Evolutionary conservation across 106 monocot genomes (phyloP), one percentile per base, ranked within the genome.

Genomic region (Gastrodia elata): DNA sequence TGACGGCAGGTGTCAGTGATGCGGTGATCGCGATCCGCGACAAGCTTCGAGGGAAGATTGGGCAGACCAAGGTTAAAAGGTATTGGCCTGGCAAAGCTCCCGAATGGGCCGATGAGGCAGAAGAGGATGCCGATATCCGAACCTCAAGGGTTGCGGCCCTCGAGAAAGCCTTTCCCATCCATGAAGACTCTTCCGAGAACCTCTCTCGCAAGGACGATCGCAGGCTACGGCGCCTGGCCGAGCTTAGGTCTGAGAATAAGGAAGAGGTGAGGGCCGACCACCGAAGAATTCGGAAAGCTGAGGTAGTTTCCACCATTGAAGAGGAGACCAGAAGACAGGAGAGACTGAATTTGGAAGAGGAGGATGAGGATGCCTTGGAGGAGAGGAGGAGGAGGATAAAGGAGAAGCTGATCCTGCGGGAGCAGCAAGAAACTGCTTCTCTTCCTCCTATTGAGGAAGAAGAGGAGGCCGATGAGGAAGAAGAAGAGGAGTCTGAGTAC

Each of bases 71-170:
- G 86, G 96, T 97, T 14, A 97, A 97, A 80, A 65, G 96, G 2
- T 97, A 97, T 58, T 94, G 94, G 94, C 94, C 94, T 0, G 94
- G 94, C 0, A 94, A 94, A 44, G 94, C 91, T n/a, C 94, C 94
- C 0, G 94, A 94, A 65, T 94, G 94, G 94, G 94, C 94, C 9
- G 88, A 87, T 3, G 87, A 87, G 1, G 81, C 15, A 5, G 91
- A 91, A 0, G 91, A 91, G 18, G 89, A 88, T 1, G 37, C 58
- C 5, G 89, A 87, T 24, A 49, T 91, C 68, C 68, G 83, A 16
- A 49, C 74, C 0, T 48, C 81, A 1, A 71, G 81, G 5, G 46
- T 75, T 1, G 79, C 78, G 25, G 73, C 80, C 9, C 82, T 94
- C 9, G 88, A 91, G 75, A 81, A 79, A 69, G 94, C 88, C 14